Evolutionary conservation across 108 stramenopile genomes (phyloP).

Genomic region (Cylindrotheca closterium): DNA sequence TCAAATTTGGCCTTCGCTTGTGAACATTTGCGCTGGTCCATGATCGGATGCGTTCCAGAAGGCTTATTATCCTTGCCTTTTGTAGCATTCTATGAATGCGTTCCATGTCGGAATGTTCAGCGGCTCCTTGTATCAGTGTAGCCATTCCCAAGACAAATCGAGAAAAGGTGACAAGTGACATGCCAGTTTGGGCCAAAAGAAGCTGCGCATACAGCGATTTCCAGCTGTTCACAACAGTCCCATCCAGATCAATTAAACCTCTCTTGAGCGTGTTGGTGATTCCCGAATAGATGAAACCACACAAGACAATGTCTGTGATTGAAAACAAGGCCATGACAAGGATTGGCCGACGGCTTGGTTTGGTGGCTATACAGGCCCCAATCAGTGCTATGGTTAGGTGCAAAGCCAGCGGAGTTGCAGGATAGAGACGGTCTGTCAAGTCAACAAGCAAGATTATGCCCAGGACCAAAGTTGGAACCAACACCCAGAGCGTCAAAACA

Average conservation of each 20-base stretch:
- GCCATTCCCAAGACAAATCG: background rate
- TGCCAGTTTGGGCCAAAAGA: background rate
- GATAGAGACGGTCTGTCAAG: background rate
- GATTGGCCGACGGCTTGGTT: slow-evolving; percentile 4
- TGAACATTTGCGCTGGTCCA: background rate
- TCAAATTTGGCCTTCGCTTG: background rate
- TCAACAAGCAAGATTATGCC: background rate
- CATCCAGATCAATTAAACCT: background rate
- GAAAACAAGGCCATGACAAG: slow-evolving; percentile 12
- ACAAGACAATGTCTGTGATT: background rate
- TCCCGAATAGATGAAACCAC: background rate
- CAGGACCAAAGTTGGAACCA: background rate
- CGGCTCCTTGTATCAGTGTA: background rate
- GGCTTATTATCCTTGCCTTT: slow-evolving; percentile 5
- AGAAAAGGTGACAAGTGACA: background rate
- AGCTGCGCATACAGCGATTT: background rate
- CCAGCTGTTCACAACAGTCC: background rate
- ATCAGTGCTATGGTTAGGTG: background rate
- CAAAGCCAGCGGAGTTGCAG: background rate
- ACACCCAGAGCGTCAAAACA: background rate
- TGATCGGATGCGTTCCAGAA: slow-evolving; percentile 6
- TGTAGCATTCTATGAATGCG: slow-evolving; percentile 13
- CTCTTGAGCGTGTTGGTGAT: background rate
- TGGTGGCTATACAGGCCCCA: slow-evolving; percentile 3
- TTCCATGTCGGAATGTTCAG: background rate